Evolutionary conservation across 257 asterid species (phyloP).

Genomic region (Agastache rugosa): DNA sequence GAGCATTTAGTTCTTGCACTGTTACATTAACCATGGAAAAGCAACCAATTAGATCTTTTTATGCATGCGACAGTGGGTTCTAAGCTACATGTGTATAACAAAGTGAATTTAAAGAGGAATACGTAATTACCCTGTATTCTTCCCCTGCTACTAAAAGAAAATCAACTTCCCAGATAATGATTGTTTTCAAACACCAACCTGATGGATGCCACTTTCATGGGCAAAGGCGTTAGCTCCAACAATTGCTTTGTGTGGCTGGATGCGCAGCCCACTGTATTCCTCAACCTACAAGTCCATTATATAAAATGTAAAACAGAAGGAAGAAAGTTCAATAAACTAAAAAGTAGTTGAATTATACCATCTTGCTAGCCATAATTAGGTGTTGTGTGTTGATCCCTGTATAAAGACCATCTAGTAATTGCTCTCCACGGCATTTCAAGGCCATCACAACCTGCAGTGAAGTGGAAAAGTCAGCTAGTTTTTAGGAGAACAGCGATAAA

Average conservation of each 20-base stretch:
- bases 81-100: background rate
- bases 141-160: background rate
- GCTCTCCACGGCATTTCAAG: constrained; percentile 82
- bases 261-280: constrained; percentile 80
- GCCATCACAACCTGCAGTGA: constrained; percentile 82
- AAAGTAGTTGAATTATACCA: constrained; percentile 51
- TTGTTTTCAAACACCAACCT: constrained; percentile 52
- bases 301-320: constrained; percentile 19
- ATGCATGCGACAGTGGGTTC: background rate
- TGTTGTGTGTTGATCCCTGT: constrained; percentile 82
- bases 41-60: background rate
- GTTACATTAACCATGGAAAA: too few relatives aligned
- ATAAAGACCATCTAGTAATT: constrained; percentile 66
- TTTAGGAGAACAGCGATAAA: constrained; percentile 13
- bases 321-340: constrained; percentile 15
- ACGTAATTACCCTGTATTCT: background rate
- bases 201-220: constrained; percentile 97
- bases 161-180: constrained; percentile 1
- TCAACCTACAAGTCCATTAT: constrained; percentile 64
- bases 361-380: constrained; percentile 85
- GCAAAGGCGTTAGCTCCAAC: constrained; percentile 98
- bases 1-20: background rate
- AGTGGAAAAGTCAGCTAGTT: background rate
- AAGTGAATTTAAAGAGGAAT: background rate
- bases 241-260: constrained; percentile 95